These are phyloP conservation scores for Jacaranda mimosifolia DNA, from an alignment of 257 asterid genomes.

Conservation along the genomic window DNA sequence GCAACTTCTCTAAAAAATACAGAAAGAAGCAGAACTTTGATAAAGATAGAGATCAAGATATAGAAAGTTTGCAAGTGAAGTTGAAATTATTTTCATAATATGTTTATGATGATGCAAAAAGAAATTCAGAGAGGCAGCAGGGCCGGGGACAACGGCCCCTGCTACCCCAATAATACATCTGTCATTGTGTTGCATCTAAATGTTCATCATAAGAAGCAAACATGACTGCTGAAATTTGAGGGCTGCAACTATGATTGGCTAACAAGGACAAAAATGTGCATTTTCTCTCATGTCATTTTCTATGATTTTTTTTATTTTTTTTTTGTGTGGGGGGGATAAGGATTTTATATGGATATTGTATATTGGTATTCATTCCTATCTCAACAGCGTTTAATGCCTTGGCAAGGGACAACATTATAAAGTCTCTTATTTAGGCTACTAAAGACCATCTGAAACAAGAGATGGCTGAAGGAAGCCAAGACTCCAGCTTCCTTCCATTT, in stretches of 20 bases:
- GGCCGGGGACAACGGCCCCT: too few relatives aligned
- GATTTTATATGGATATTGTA: too few relatives aligned
- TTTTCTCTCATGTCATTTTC: not conserved
- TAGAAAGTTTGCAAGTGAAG: not conserved
- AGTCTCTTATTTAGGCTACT: slow-evolving; percentile 6
- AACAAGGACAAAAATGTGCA: not conserved
- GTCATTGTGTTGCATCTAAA: not conserved
- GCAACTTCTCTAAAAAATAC: too few relatives aligned
- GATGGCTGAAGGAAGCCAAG: not conserved
- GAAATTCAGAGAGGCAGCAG: not conserved
- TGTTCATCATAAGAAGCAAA: not conserved
- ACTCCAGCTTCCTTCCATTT: not conserved
- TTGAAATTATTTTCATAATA: not conserved
- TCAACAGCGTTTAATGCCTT: not conserved
- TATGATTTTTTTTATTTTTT: too few relatives aligned
- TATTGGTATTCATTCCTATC: not conserved
- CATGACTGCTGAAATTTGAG: not conserved
- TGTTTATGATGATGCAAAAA: not conserved
- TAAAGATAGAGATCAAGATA: too few relatives aligned
- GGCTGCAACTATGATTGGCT: not conserved
- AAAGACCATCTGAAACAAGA: not conserved
- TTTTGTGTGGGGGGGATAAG: too few relatives aligned
- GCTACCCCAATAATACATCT: not conserved
- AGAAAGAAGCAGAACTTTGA: too few relatives aligned
- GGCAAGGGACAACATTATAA: not conserved